Conservation (phyloP, 2,329 filamentous ascomycete genomes). For the Paracoccidioides brasiliensis region DNA sequence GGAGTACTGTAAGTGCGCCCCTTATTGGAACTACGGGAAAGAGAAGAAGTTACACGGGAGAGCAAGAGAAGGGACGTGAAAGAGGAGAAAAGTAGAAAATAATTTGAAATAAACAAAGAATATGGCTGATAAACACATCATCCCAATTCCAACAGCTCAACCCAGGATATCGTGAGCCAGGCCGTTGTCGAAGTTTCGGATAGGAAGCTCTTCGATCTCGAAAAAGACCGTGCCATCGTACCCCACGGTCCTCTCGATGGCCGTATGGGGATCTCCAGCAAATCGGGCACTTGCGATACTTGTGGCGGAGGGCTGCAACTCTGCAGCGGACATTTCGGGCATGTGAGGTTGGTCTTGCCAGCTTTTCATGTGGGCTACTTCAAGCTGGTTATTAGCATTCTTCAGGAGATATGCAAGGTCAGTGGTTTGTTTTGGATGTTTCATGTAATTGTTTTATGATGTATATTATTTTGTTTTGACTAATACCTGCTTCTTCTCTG, state of each 20-base stretch:
- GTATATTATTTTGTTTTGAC: not conserved
- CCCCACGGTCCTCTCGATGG: constrained; percentile 76
- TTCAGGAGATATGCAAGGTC: constrained; percentile 90
- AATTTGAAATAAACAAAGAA: not conserved
- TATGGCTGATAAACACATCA: constrained; percentile 2
- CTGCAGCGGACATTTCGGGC: constrained; percentile 91
- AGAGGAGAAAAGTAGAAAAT: not conserved
- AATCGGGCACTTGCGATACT: constrained; percentile 64
- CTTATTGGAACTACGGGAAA: not conserved
- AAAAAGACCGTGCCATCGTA: constrained; percentile 61
- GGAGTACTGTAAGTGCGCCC: constrained; percentile 58
- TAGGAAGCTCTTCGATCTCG: constrained; percentile 81
- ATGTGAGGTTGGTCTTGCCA: constrained; percentile 79
- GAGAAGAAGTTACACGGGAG: not conserved
- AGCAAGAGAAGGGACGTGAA: not conserved
- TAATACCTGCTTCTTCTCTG: not conserved
- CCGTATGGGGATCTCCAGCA: constrained; percentile 79
- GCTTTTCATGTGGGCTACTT: constrained; percentile 95
- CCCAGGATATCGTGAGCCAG: constrained; percentile 90
- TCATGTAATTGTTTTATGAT: not conserved
- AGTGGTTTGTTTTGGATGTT: not conserved
- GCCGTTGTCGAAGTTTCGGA: constrained; percentile 92
- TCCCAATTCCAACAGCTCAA: constrained; percentile 46
- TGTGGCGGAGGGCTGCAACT: constrained; percentile 69
- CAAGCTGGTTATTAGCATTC: constrained; percentile 78